These are phyloP conservation scores for Leptographium galeiforme DNA, from an alignment of 2,329 filamentous ascomycete species.

Conservation along the genomic window DNA sequence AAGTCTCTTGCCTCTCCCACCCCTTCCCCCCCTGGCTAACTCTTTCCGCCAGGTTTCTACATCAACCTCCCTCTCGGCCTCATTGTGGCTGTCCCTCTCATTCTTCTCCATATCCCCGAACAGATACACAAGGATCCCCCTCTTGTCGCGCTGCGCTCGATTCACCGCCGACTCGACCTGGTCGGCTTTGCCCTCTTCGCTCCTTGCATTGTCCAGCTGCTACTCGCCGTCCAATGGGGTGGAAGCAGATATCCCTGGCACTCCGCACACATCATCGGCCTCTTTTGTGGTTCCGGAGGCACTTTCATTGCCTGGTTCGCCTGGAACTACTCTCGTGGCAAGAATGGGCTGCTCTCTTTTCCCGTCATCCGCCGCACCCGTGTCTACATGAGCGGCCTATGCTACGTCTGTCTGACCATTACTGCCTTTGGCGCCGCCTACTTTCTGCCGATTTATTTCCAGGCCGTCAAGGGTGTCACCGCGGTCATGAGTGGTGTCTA, in stretches of 20 bases:
- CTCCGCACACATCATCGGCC: conserved; percentile 25
- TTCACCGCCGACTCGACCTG: conserved; percentile 24
- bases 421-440: conserved; percentile 14
- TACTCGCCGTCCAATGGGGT: conserved; percentile 32
- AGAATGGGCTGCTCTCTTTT: conserved; percentile 16
- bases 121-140: conserved; percentile 17
- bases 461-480: conserved; percentile 18
- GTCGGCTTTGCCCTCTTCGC: conserved; percentile 29
- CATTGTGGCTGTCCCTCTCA: conserved; percentile 19
- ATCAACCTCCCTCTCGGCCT: conserved; percentile 32
- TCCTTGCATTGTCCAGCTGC: conserved; percentile 25
- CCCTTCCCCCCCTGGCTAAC: neutral
- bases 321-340: conserved; percentile 25
- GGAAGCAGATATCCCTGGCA: conserved; percentile 25
- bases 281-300: conserved; percentile 24
- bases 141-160: conserved; percentile 13
- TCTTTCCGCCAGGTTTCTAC: conserved; percentile 22
- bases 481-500: conserved; percentile 21
- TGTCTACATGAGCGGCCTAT: conserved; percentile 14
- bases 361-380: conserved; percentile 12
- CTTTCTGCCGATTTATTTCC: conserved; percentile 24
- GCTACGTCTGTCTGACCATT: conserved; percentile 12
- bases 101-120: conserved; percentile 23
- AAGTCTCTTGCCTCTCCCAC: neutral
- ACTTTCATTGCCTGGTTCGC: conserved; percentile 26